Conservation (phyloP, 495 filamentous ascomycete genomes). For the Lindgomyces ingoldianus region DNA sequence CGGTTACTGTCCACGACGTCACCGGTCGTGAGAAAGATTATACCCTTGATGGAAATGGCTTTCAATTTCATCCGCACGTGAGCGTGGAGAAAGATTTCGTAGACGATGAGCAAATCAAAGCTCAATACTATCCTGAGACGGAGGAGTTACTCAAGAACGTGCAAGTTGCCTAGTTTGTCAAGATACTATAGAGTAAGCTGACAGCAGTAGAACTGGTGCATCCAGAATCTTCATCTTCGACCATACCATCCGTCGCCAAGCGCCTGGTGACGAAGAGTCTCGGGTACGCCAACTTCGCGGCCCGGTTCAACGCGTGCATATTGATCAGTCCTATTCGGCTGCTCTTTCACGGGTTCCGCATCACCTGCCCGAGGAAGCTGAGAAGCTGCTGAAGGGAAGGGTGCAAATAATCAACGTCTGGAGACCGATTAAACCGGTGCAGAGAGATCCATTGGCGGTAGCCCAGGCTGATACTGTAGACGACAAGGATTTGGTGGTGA, state of each 20-base stretch:
- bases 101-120: constrained; percentile 69
- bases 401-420: constrained; percentile 75
- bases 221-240: constrained; percentile 69
- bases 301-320: constrained; percentile 67
- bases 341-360: constrained; percentile 57
- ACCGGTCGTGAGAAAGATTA: constrained; percentile 20
- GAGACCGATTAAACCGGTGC: constrained; percentile 66
- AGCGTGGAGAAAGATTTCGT: constrained; percentile 42
- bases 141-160: constrained; percentile 67
- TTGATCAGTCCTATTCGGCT: constrained; percentile 69
- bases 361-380: constrained; percentile 65
- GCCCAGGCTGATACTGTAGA: constrained; percentile 50
- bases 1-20: constrained; percentile 41
- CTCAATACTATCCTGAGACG: constrained; percentile 65
- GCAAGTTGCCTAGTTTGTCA: constrained; percentile 40
- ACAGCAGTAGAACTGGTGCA: constrained; percentile 59
- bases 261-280: constrained; percentile 10
- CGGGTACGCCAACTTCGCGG: constrained; percentile 51
- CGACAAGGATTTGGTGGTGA: constrained; percentile 33
- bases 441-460: constrained; percentile 63
- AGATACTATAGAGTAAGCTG: no score
- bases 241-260: constrained; percentile 68
- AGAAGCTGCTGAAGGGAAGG: constrained; percentile 58
- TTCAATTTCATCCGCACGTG: constrained; percentile 26
- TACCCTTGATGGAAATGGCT: constrained; percentile 23